Evolutionary conservation across 2,329 filamentous ascomycete species (phyloP), one percentile per base, ranked within the genome.

Genomic region (Zymoseptoria pseudotritici): DNA sequence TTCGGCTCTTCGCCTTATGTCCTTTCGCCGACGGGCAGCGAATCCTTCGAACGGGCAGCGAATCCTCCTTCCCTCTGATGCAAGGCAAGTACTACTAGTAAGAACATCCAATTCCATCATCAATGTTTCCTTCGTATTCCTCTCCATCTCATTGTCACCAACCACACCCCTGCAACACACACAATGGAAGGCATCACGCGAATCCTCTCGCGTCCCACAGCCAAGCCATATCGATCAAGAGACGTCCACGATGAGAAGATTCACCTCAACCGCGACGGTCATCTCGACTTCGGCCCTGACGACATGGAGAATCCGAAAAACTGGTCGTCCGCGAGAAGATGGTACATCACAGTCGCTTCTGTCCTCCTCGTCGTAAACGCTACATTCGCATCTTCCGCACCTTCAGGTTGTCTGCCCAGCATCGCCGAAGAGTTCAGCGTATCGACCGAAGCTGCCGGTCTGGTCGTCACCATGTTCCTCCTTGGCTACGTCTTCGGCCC

Each of bases 401-500:
- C 72, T 8, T 78, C 74, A 49, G 75, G 71, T 2, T 72, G 66
- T 62, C 63, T 75, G 13, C 56, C 71, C 54, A 74, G 77, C 51
- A 80, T 82, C 51, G 69, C 74, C 2, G 61, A 76, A 59, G 69
- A 78, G 13, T 82, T 84, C 57, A 64, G 72, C 17, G 75, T 85
- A 1, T 82, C 80, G 0, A 63, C 59, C 5, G 77, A 79, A 60
- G 79, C 74, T 9, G 69, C 69, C 4, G 66, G 67, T 9, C 62
- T 72, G 29, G 71, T 71, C n/a, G 64, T 71, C 9, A 72, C 71
- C 2, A 61, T 72, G 1, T 73, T 73, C 58, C 59, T 73, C 19
- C 64, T 73, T 1, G 71, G 70, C n/a, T 89, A 87, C 67, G 82
- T 86, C 20, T 78, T 80, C 2, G 84, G 84, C 0, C 83, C 83